Evolutionary conservation across 108 stramenopile species (phyloP).

Genomic region (Fragilaria crotonensis): DNA sequence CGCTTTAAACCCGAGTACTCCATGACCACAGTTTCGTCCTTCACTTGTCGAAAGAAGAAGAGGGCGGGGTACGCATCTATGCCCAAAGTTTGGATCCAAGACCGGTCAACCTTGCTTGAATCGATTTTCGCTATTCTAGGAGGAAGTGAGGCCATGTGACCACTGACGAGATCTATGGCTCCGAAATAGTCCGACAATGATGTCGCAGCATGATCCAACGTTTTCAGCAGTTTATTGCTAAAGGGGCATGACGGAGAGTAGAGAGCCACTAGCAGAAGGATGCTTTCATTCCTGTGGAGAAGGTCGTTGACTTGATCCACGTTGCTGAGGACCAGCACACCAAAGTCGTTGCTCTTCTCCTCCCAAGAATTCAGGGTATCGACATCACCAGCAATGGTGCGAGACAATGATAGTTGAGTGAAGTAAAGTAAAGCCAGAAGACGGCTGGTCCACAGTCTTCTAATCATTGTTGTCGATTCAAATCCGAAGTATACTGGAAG

Average conservation of each 20-base stretch:
- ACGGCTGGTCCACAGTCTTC: too few species aligned
- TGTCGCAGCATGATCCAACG: neutral
- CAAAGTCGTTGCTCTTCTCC: too few species aligned
- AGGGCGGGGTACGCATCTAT: conserved; percentile 3
- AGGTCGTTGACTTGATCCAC: too few species aligned
- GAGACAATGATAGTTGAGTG: too few species aligned
- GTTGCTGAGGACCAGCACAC: too few species aligned
- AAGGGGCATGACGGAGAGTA: neutral
- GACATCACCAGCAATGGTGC: too few species aligned
- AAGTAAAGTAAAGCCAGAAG: too few species aligned
- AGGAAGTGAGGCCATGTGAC: neutral
- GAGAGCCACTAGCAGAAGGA: neutral
- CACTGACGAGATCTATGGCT: neutral
- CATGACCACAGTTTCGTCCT: neutral
- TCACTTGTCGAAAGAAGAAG: neutral
- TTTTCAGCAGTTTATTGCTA: neutral
- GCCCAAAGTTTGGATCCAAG: neutral
- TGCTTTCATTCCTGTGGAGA: neutral
- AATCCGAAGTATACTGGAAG: too few species aligned
- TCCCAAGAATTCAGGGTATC: too few species aligned
- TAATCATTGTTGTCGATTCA: too few species aligned
- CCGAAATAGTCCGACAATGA: neutral
- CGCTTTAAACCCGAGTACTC: conserved; percentile 1
- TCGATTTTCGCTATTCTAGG: conserved; percentile 4
- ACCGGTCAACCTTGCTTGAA: neutral